Base-by-base conservation (phyloP, 257 asterid genomes). In the Solanum sitiens region DNA sequence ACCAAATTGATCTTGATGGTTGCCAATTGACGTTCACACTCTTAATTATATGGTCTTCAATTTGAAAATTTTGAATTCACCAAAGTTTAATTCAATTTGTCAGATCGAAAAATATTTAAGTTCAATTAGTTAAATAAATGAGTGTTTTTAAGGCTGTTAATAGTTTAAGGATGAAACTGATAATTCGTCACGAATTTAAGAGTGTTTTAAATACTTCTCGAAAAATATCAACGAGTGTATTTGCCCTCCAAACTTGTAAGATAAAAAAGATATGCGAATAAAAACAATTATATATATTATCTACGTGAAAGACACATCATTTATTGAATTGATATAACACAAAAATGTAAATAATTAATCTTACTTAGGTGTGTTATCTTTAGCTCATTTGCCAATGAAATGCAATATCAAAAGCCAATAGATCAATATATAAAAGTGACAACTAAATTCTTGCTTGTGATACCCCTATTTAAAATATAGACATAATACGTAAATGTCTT, bases 141-240 rank as follows among this genome's bases (percentile, higher is more conserved):
- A 53, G n/a, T 53, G 4, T 53, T 53, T 16, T 16, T 16, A 53
- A 7, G 0, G 0, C 0, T 53, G 10, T 53, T 18, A 53, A 53
- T 53, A 18, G 0, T 18, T 18, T 18, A 4, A 53, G 11, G 0
- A 53, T 53, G 4, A 53, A 53, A 18, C 6, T 16, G 0, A 53
- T 18, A 18, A 53, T 53, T 18, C 11, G 2, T 18, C 0, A 16
- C 10, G 0, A 53, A 0, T 18, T 53, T 53, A 53, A 1, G 0
- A 0, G 4, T 6, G 1, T 8, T 53, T 53, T 18, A 23, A 18
- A 18, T 18, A 53, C 2, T 2, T 18, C 0, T 53, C 63, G 3
- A 18, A 53, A 53, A 18, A 18, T 16, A 6, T 18, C 11, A 53
- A 18, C 1, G 10, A 3, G 0, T 18, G 1, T 53, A 50, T 50